These are phyloP conservation scores for Acacia acuminata DNA, from an alignment of 306 rosid species.

Conservation along the genomic window DNA sequence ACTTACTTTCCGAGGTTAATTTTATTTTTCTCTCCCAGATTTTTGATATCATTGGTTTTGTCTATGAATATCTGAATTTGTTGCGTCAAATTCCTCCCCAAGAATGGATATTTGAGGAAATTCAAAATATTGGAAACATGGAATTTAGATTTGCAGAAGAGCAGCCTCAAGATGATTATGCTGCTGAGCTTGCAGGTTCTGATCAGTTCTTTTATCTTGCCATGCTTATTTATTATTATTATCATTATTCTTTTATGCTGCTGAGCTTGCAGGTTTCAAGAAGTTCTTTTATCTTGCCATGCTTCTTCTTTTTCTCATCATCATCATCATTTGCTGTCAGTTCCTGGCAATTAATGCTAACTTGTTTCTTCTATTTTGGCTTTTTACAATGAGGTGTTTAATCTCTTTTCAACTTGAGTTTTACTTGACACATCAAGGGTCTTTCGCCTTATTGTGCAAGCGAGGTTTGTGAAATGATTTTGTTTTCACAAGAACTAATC, in stretches of 20 bases:
- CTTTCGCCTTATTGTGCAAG: not conserved
- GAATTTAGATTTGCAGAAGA: slow-evolving; percentile 95
- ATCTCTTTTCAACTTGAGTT: not conserved
- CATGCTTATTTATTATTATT: not conserved
- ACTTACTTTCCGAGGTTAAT: slow-evolving; percentile 22
- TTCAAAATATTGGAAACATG: slow-evolving; percentile 92
- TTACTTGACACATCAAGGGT: slow-evolving; percentile 15
- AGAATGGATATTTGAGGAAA: slow-evolving; percentile 96
- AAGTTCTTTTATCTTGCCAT: not conserved
- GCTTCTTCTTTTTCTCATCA: not conserved
- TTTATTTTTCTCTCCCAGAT: slow-evolving; percentile 45
- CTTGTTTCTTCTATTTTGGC: slow-evolving; percentile 28
- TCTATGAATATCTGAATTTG: slow-evolving; percentile 83
- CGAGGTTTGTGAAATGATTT: slow-evolving; percentile 12
- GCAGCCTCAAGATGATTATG: slow-evolving; percentile 97
- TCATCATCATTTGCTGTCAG: not conserved
- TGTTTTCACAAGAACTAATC: slow-evolving; percentile 5
- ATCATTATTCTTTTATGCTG: too few species aligned
- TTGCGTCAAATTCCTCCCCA: slow-evolving; percentile 73
- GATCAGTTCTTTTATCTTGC: not conserved
- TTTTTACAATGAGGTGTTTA: slow-evolving; percentile 6
- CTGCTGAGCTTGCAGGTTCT: slow-evolving; percentile 92
- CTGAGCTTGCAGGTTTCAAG: slow-evolving; percentile 77
- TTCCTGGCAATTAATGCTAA: not conserved
- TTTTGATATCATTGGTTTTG: slow-evolving; percentile 76